Conservation (phyloP, 2,329 filamentous ascomycete genomes). For the Aspergillus sp. region DNA sequence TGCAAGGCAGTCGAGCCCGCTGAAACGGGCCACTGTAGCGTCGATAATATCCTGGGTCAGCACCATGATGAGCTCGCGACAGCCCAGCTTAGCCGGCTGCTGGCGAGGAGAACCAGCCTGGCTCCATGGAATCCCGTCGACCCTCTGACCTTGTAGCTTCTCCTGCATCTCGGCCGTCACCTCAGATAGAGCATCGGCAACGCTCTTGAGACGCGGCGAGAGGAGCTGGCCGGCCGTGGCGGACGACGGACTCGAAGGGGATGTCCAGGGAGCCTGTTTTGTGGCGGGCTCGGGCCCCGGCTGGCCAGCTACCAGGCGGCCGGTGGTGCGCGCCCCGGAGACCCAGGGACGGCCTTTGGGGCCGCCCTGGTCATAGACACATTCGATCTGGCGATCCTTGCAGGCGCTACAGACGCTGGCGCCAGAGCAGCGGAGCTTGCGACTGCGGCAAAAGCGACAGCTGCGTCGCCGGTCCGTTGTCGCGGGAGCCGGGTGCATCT, state of each 20-base stretch:
- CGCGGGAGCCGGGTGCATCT: neutral
- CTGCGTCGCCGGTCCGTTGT: slow-evolving; percentile 3
- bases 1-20: neutral
- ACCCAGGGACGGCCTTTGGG: neutral
- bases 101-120: neutral
- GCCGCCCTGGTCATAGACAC: neutral
- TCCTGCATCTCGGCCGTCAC: neutral
- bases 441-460: slow-evolving; percentile 2
- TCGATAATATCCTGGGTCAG: neutral
- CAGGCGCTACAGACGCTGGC: neutral
- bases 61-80: neutral
- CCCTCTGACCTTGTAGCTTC: neutral
- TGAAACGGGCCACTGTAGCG: neutral
- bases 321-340: neutral
- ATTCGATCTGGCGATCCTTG: slow-evolving; percentile 2
- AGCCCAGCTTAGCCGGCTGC: neutral
- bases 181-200: neutral
- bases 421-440: neutral
- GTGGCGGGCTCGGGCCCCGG: neutral
- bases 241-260: neutral
- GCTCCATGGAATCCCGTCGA: neutral
- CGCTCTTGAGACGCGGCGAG: neutral
- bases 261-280: neutral
- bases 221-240: neutral
- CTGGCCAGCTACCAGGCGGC: neutral